Base-by-base conservation (phyloP, 208 protist species). In the Leishmania arabica region DNA sequence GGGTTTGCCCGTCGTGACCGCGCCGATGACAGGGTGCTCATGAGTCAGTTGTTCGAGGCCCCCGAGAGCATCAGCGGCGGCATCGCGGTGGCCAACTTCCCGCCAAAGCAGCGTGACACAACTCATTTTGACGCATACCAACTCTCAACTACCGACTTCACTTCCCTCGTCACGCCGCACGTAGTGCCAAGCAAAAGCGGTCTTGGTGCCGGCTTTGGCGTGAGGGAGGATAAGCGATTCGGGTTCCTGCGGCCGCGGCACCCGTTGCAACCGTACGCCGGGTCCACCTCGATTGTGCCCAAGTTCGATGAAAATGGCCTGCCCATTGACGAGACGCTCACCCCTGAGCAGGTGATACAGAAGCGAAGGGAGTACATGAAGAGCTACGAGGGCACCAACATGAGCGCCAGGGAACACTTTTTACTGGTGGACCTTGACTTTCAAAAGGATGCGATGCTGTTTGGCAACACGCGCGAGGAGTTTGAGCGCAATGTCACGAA, bases 351-450 rank as follows among this genome's bases (percentile, higher is more conserved):
- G 79, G 24, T 91, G 70, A 85, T 90, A 68, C 86, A 93, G 80
- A 90, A 93, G 82, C 89, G 91, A 3, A 84, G 90, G 71, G 89
- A 92, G 49, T 97, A 94, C 86, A 90, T 97, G 86, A 91, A 93
- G 62, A 95, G 88, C 77, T 91, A 95, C 70, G 87, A 95, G 53
- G 94, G 94, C 53, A 96, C 87, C 42, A 93, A 86, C 42, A 89
- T 96, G 85, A 96, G 92, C 66, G 84, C 86, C 70, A 81, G 88
- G 21, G 93, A 97, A 75, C 95, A 97, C 78, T 96, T 96, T 78
- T 80, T 97, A n/a, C 84, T 97, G n/a, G 92, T 90, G 2, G 95
- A 97, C 72, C 85, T 97, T 9, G 95, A 97, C 84, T 96, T 95
- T 77, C 88, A 94, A 49, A 97, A 94, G 82, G 95, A 97, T 78